Base-by-base conservation (phyloP, 31 red algal species). In the Porphyra umbilicalis region DNA sequence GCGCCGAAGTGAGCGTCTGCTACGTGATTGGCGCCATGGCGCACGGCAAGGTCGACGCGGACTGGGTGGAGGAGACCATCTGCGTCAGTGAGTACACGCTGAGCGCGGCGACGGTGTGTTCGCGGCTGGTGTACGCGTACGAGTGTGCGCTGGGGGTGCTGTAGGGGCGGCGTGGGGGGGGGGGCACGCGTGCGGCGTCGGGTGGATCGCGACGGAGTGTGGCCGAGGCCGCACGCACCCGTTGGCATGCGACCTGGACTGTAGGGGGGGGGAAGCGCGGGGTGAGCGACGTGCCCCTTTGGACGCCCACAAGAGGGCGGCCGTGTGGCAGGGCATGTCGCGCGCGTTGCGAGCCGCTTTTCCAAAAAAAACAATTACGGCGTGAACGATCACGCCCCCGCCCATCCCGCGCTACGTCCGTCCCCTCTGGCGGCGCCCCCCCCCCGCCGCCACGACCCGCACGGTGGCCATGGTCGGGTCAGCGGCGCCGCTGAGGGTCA, bases 1-100 rank as follows among this genome's bases (percentile, higher is more conserved):
- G 75, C 36, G 25, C 25, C 57, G 57, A 71, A 25, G 88, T 91
- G 38, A 82, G 83, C 29, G 80, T 98, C 30, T 68, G 88, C 32
- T 98, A 94, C 78, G 90, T 95, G 9, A 77, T 99, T 39, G 97
- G 97, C 33, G 93, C 97, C 8, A 99, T 99, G 90, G 93, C 93
- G 38, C 90, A 96, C 79, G 97, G 97, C 10, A 93, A 99, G 76
- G 77, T 97, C 77, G 85, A 67, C 32, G 84, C 82, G 76, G 93
- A 98, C 40, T 98, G 90, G 89, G 88, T 88, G 16, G 96, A 98
- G 39, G 93, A 98, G 34, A 80, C 85, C 42, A 85, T 99, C 34
- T 91, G 89, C 32, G 80, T 99, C 33, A 92, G 91, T 81, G 90
- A 91, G 77, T 99, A 93, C 84, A 88, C 97, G 16, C 85, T 95